A percentile compares a stretch with the other conserved stretches of the same genome.
Conservation (phyloP, 1,284 basidiomycete species). For the Puccinia novopanici region DNA sequence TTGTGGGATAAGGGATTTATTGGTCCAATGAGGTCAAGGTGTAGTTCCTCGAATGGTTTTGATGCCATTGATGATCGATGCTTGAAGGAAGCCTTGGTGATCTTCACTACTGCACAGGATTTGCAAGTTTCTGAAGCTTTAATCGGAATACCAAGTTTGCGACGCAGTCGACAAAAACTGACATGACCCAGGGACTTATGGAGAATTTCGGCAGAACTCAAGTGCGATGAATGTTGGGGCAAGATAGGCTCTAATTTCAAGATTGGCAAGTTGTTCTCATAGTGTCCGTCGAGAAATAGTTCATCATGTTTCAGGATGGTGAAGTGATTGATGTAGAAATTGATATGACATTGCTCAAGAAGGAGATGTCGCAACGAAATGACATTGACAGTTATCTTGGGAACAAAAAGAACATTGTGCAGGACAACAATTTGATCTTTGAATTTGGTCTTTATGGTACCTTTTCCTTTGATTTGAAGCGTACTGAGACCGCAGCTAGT, state of each 20-base stretch:
- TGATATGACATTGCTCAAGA: too few species aligned
- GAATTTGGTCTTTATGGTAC: too few species aligned
- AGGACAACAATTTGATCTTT: too few species aligned
- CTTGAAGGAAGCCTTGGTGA: neutral
- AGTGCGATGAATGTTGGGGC: neutral
- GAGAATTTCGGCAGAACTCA: neutral
- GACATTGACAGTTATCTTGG: too few species aligned
- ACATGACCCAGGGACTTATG: neutral
- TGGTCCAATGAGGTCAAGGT: neutral
- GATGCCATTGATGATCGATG: neutral
- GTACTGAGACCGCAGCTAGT: too few species aligned
- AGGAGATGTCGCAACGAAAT: too few species aligned
- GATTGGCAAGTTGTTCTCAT: neutral
- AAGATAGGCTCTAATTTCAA: neutral
- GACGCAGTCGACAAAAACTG: neutral
- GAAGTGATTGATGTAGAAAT: neutral
- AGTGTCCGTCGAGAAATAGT: neutral
- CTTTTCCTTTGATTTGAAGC: too few species aligned
- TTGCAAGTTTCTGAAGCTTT: neutral
- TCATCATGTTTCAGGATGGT: neutral
- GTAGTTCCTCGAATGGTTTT: neutral
- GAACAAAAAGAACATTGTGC: too few species aligned
- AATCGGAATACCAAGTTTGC: neutral
- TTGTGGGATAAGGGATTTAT: neutral
- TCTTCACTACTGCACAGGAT: neutral